These are phyloP conservation scores for Citrus reticulata DNA, from an alignment of 345 rosid genomes.

Conservation along the genomic window DNA sequence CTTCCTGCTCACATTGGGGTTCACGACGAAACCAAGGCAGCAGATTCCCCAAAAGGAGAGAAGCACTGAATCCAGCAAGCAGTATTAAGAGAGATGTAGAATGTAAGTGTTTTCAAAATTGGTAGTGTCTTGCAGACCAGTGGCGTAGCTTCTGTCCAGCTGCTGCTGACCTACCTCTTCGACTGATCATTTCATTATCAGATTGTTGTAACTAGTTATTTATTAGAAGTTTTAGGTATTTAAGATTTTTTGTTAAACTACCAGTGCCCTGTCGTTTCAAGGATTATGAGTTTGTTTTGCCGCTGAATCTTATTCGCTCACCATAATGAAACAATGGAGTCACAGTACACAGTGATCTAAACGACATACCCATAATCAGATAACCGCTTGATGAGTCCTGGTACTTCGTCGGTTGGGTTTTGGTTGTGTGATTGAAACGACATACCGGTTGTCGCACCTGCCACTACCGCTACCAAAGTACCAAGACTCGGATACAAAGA, in stretches of 20 bases:
- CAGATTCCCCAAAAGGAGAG: conserved; percentile 10
- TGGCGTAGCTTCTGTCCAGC: neutral
- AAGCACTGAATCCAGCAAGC: conserved; percentile 17
- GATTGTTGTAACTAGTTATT: neutral
- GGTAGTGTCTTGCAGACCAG: neutral
- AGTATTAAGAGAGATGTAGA: conserved; percentile 6
- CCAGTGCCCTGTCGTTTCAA: neutral
- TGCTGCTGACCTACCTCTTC: neutral
- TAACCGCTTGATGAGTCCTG: too few relatives aligned
- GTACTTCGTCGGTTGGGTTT: too few relatives aligned
- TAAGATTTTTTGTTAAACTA: neutral
- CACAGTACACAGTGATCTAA: too few relatives aligned
- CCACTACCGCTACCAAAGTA: too few relatives aligned
- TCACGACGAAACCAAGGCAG: conserved; percentile 3
- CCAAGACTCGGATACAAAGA: neutral
- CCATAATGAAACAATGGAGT: neutral
- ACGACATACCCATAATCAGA: too few relatives aligned
- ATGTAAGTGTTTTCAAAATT: neutral
- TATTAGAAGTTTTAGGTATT: neutral
- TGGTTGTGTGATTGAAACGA: too few relatives aligned
- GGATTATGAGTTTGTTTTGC: neutral
- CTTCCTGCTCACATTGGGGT: neutral
- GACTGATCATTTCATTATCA: neutral
- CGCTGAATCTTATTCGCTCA: neutral
- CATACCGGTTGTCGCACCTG: too few relatives aligned